These are phyloP conservation scores for Sarocladium brachiariae DNA, from an alignment of 2,329 filamentous ascomycete genomes.

Conservation along the genomic window DNA sequence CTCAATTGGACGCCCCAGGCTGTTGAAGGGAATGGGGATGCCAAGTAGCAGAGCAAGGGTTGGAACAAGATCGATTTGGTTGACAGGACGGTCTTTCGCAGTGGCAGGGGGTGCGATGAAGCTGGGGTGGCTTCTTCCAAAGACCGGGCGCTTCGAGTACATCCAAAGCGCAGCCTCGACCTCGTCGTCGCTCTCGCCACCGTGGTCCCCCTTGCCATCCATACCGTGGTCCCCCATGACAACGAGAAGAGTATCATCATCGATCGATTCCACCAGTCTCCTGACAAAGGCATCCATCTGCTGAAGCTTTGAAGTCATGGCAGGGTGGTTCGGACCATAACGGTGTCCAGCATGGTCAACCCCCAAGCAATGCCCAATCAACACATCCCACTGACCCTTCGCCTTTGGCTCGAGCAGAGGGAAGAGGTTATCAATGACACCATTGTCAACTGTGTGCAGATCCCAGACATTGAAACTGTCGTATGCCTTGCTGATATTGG, in stretches of 20 bases:
- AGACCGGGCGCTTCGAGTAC: conserved; percentile 84
- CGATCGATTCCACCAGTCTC: conserved; percentile 62
- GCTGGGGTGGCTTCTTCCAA: conserved; percentile 66
- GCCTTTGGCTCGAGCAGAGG: conserved; percentile 64
- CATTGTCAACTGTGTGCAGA: conserved; percentile 91
- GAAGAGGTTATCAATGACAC: conserved; percentile 84
- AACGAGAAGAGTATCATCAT: conserved; percentile 80
- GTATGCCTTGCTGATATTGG: conserved; percentile 78
- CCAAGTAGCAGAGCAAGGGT: conserved; percentile 84
- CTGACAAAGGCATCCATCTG: conserved; percentile 85
- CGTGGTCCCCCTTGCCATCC: conserved; percentile 95
- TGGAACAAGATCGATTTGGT: conserved; percentile 92
- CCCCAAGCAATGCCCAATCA: conserved; percentile 88
- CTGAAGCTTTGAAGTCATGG: conserved; percentile 82
- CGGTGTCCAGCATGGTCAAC: conserved; percentile 96
- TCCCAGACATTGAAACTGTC: conserved; percentile 99
- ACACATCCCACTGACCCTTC: conserved; percentile 76
- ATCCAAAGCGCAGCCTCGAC: conserved; percentile 95
- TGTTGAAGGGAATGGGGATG: conserved; percentile 93
- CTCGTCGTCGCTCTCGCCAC: conserved; percentile 96
- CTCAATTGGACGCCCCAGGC: conserved; percentile 84
- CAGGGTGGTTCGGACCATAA: conserved; percentile 86
- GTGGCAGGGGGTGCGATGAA: conserved; percentile 53
- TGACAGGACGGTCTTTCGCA: conserved; percentile 68
- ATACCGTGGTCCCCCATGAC: conserved; percentile 99